Evolutionary conservation across 352 stramenopile genomes (phyloP).

Genomic region (Phytophthora sp.): DNA sequence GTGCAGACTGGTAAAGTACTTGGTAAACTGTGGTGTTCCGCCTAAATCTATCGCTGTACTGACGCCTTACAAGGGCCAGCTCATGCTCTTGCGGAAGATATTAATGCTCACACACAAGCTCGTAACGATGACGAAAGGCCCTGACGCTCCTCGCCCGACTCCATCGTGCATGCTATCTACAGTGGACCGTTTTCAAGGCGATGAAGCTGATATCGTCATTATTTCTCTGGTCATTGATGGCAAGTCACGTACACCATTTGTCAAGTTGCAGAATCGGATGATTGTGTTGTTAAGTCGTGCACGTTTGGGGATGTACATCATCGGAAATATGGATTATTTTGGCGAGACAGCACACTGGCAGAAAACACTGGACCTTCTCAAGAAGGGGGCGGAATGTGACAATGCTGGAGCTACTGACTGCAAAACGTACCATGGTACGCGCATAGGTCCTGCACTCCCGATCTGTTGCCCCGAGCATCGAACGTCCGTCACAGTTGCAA

Average conservation of each 20-base stretch:
- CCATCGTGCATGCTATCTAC: slow-evolving; percentile 79
- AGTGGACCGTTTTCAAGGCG: slow-evolving; percentile 90
- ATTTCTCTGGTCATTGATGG: slow-evolving; percentile 89
- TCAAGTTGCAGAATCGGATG: slow-evolving; percentile 91
- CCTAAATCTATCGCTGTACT: slow-evolving; percentile 81
- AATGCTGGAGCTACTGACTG: slow-evolving; percentile 37
- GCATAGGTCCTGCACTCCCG: slow-evolving; percentile 64
- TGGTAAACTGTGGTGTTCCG: slow-evolving; percentile 78
- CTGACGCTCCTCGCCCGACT: slow-evolving; percentile 21
- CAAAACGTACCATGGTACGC: slow-evolving; percentile 44
- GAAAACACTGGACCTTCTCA: slow-evolving; percentile 67
- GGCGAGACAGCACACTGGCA: slow-evolving; percentile 76
- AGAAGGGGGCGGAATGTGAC: slow-evolving; percentile 49
- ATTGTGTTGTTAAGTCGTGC: slow-evolving; percentile 89
- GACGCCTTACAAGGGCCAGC: slow-evolving; percentile 90
- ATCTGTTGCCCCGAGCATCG: slow-evolving; percentile 85
- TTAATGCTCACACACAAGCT: slow-evolving; percentile 57
- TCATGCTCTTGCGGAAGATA: slow-evolving; percentile 85
- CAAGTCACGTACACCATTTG: slow-evolving; percentile 86
- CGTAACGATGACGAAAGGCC: slow-evolving; percentile 30
- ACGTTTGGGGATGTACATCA: slow-evolving; percentile 84
- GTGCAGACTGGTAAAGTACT: slow-evolving; percentile 76
- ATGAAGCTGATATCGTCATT: slow-evolving; percentile 90
- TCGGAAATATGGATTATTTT: slow-evolving; percentile 88
- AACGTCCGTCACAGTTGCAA: slow-evolving; percentile 38